Percentiles rank a stretch among this genome's conserved stretches.
These are phyloP conservation scores for Candida labiduridarum DNA, from an alignment of 1,139 yeast species.

Conservation along the genomic window DNA sequence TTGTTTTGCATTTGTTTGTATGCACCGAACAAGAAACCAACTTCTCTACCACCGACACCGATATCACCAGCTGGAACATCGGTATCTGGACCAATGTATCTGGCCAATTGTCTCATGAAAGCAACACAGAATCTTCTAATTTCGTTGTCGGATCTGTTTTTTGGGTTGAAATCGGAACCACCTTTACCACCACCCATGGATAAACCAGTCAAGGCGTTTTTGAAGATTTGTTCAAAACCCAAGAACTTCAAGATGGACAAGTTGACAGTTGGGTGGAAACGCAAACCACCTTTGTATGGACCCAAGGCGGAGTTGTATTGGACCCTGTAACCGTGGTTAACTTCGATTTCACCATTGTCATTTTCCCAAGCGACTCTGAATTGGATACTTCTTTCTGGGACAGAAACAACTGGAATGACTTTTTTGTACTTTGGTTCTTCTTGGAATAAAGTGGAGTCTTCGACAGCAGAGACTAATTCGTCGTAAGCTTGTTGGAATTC, in stretches of 20 bases:
- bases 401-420: conserved; percentile 86
- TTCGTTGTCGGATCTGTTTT: conserved; percentile 89
- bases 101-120: conserved; percentile 92
- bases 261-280: conserved; percentile 97
- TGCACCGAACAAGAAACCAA: conserved; percentile 95
- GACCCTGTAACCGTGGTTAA: conserved; percentile 96
- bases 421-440: conserved; percentile 89
- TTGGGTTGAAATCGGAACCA: conserved; percentile 97
- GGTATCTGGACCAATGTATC: conserved; percentile 95
- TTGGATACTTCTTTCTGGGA: conserved; percentile 95
- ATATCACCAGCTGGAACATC: conserved; percentile 99
- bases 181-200: conserved; percentile 99
- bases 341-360: conserved; percentile 88
- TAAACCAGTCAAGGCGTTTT: conserved; percentile 96
- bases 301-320: conserved; percentile 98
- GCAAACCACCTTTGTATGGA: conserved; percentile 98
- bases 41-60: conserved; percentile 91
- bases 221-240: conserved; percentile 98
- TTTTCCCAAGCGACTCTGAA: conserved; percentile 99
- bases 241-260: conserved; percentile 92
- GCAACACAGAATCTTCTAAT: conserved; percentile 96
- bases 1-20: conserved; percentile 90
- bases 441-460: conserved; percentile 87
- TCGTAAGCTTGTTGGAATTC: conserved; percentile 98
- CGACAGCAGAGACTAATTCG: conserved; percentile 85